Conservation (phyloP, 2,329 filamentous ascomycete genomes). For the Exophiala spinifera region DNA sequence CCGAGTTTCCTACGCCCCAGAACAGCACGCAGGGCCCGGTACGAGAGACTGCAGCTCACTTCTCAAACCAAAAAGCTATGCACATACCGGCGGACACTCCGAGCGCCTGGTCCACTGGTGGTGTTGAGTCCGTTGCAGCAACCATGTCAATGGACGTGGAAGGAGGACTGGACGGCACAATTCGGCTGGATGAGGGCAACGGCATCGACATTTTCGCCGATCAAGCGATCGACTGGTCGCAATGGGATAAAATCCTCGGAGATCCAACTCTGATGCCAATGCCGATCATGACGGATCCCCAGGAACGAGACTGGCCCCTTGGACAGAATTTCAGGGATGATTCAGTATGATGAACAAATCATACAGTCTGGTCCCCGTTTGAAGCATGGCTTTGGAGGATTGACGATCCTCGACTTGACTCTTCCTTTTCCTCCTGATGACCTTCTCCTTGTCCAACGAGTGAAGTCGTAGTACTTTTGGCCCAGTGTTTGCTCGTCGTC, state of each 20-base stretch:
- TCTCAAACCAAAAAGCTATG: too few species aligned
- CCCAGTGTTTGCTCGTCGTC: too few species aligned
- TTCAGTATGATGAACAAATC: too few species aligned
- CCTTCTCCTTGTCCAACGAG: too few species aligned
- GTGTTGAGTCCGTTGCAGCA: neutral
- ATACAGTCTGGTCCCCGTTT: too few species aligned
- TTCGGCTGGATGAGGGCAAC: neutral
- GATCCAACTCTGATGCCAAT: neutral
- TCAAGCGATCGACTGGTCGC: neutral
- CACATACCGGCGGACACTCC: neutral
- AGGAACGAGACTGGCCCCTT: neutral
- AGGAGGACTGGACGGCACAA: neutral
- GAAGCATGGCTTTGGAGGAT: too few species aligned
- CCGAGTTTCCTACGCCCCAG: too few species aligned
- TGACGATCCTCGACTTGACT: too few species aligned
- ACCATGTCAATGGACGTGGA: neutral
- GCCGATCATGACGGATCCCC: neutral
- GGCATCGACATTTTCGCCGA: neutral
- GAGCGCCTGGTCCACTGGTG: neutral
- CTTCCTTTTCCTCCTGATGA: too few species aligned
- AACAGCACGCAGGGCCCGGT: too few species aligned
- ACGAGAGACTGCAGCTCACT: too few species aligned
- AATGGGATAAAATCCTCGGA: neutral
- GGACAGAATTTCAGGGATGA: neutral
- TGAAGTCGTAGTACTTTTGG: too few species aligned